These are phyloP conservation scores for Furcasterigmium furcatum DNA, from an alignment of 2,329 filamentous ascomycete species.

Conservation along the genomic window DNA sequence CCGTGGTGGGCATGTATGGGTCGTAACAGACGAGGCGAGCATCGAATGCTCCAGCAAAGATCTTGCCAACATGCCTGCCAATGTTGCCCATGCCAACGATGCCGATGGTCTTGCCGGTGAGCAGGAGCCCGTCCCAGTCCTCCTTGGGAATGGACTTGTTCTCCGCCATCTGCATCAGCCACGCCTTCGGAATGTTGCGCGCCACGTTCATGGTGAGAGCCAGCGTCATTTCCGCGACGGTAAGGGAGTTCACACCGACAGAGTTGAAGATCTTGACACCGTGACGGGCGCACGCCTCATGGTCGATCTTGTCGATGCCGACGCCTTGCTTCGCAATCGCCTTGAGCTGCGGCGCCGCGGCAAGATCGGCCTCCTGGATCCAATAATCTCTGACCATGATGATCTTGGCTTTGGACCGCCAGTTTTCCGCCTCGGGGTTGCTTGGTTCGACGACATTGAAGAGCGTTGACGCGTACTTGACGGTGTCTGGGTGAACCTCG, in stretches of 20 bases:
- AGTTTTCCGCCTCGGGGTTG: no score
- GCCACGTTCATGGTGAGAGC: constrained; percentile 30
- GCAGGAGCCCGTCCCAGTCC: constrained; percentile 32
- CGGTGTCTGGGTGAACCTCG: no score
- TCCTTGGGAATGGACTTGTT: constrained; percentile 28
- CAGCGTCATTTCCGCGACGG: constrained; percentile 35
- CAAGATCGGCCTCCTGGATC: no score
- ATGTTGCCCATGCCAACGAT: constrained; percentile 36
- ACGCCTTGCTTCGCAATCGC: constrained; percentile 45
- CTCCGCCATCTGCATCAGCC: no score
- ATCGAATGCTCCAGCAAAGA: constrained; percentile 30
- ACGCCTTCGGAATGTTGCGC: constrained; percentile 16
- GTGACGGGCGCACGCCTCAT: constrained; percentile 28
- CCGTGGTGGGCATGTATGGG: constrained; percentile 22
- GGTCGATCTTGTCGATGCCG: constrained; percentile 42
- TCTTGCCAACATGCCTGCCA: constrained; percentile 27
- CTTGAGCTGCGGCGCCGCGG: no score
- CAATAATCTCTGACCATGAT: no score
- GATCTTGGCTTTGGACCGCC: no score
- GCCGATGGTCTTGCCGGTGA: constrained; percentile 28
- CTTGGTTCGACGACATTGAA: no score
- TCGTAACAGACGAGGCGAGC: constrained; percentile 30
- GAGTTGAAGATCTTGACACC: constrained; percentile 43
- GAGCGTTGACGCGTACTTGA: no score
- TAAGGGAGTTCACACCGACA: constrained; percentile 37